These are phyloP conservation scores for Lasiosphaeria ovina DNA, from an alignment of 495 filamentous ascomycete species.

Conservation along the genomic window DNA sequence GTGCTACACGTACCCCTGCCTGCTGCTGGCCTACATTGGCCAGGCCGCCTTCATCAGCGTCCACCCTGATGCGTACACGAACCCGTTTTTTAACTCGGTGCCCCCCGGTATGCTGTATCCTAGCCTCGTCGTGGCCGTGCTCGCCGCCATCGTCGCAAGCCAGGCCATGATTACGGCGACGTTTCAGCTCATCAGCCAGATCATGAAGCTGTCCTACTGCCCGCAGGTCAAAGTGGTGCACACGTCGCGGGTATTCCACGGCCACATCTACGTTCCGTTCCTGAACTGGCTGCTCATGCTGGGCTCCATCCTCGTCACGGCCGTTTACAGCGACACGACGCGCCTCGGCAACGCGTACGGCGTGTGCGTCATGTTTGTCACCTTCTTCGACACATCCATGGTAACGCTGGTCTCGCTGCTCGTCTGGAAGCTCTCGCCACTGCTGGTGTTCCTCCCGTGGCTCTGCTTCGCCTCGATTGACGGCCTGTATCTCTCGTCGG, in stretches of 20 bases:
- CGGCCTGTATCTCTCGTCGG: slow-evolving; percentile 63
- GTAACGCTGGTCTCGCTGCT: slow-evolving; percentile 65
- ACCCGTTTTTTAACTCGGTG: slow-evolving; percentile 69
- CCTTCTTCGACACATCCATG: slow-evolving; percentile 71
- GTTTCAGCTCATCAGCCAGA: slow-evolving; percentile 65
- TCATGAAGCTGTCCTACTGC: slow-evolving; percentile 73
- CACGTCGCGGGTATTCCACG: slow-evolving; percentile 63
- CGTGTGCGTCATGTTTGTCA: slow-evolving; percentile 72
- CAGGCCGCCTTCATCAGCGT: slow-evolving; percentile 70
- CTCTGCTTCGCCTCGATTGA: slow-evolving; percentile 61
- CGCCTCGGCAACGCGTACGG: slow-evolving; percentile 48
- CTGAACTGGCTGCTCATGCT: slow-evolving; percentile 74
- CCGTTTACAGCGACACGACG: slow-evolving; percentile 67
- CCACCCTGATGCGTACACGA: slow-evolving; percentile 59
- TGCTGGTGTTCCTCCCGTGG: slow-evolving; percentile 59
- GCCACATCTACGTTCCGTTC: slow-evolving; percentile 69
- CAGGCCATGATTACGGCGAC: slow-evolving; percentile 77
- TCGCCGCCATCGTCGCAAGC: slow-evolving; percentile 72
- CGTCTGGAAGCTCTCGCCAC: slow-evolving; percentile 61
- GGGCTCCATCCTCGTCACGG: slow-evolving; percentile 70
- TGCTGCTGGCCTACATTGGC: slow-evolving; percentile 69
- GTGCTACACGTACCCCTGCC: slow-evolving; percentile 61
- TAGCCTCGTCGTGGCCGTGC: slow-evolving; percentile 61
- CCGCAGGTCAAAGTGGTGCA: slow-evolving; percentile 69
- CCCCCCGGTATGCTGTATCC: slow-evolving; percentile 67